Evolutionary conservation across 495 filamentous ascomycete genomes (phyloP).

Genomic region (Hyaloscypha variabilis): DNA sequence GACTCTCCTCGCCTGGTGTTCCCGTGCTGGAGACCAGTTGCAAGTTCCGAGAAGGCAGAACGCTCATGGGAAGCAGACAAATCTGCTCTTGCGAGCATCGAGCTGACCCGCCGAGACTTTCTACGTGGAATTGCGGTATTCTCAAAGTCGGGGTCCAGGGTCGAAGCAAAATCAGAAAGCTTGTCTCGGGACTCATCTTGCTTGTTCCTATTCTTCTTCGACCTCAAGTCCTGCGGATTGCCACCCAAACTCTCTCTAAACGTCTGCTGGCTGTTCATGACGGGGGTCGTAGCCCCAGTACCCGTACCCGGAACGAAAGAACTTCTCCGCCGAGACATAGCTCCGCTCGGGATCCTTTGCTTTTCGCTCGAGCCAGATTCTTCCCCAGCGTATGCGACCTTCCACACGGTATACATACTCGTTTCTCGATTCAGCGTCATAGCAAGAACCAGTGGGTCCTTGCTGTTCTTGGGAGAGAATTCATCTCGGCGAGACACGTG

Average conservation of each 20-base stretch:
- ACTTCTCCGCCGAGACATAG: slow-evolving; percentile 74
- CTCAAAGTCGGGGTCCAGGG: slow-evolving; percentile 79
- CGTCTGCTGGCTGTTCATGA: slow-evolving; percentile 51
- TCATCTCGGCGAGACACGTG: slow-evolving; percentile 62
- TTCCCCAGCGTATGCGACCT: slow-evolving; percentile 65
- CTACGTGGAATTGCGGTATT: slow-evolving; percentile 65
- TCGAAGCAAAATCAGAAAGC: slow-evolving; percentile 66
- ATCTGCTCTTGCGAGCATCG: slow-evolving; percentile 87
- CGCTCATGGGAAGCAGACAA: slow-evolving; percentile 77
- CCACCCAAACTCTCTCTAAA: slow-evolving; percentile 53
- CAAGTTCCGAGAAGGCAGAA: slow-evolving; percentile 71
- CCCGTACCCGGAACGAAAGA: slow-evolving; percentile 78
- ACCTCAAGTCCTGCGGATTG: slow-evolving; percentile 45
- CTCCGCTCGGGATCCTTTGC: slow-evolving; percentile 44
- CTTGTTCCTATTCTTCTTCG: slow-evolving; percentile 44
- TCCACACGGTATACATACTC: slow-evolving; percentile 79
- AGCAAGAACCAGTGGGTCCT: slow-evolving; percentile 66
- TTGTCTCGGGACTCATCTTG: slow-evolving; percentile 34
- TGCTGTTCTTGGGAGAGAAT: slow-evolving; percentile 23
- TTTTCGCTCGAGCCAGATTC: slow-evolving; percentile 50
- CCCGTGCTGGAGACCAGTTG: slow-evolving; percentile 50
- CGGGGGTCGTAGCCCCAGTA: slow-evolving; percentile 81
- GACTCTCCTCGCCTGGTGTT: slow-evolving; percentile 67
- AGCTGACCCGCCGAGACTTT: slow-evolving; percentile 87
- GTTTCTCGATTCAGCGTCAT: slow-evolving; percentile 78